These are phyloP conservation scores for Cocos nucifera DNA, from an alignment of 176 grass and related monocot species.

Conservation along the genomic window DNA sequence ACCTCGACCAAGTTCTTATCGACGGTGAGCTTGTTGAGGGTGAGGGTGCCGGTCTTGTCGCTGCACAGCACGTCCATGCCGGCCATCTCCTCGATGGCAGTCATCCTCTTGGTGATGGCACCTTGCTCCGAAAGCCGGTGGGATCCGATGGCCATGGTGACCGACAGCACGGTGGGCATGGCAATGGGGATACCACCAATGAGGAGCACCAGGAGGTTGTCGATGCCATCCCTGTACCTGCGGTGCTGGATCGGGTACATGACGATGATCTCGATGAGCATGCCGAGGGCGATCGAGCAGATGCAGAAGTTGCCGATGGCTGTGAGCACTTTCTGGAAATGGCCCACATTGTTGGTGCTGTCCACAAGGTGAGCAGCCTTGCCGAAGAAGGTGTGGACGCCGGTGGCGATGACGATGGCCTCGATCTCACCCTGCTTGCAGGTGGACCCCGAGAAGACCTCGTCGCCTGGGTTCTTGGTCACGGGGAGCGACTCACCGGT, in stretches of 20 bases:
- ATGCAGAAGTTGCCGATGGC: constrained; percentile 98
- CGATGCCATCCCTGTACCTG: constrained; percentile 70
- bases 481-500: constrained; percentile 76
- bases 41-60: constrained; percentile 91
- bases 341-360: constrained; percentile 88
- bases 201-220: constrained; percentile 89
- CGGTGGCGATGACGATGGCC: constrained; percentile 86
- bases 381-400: constrained; percentile 94
- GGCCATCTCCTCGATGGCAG: constrained; percentile 96
- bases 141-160: constrained; percentile 96
- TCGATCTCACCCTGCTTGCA: constrained; percentile 95
- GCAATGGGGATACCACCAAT: constrained; percentile 94
- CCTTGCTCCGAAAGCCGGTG: constrained; percentile 86
- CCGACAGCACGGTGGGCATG: constrained; percentile 89
- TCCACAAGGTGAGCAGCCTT: constrained; percentile 95
- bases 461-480: constrained; percentile 54
- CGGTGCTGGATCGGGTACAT: constrained; percentile 87
- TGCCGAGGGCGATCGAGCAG: constrained; percentile 68
- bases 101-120: constrained; percentile 97
- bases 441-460: constrained; percentile 84
- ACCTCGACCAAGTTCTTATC: constrained; percentile 79
- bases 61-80: constrained; percentile 98
- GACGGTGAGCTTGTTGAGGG: constrained; percentile 91
- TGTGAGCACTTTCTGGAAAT: constrained; percentile 85
- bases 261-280: constrained; percentile 65